Base-by-base conservation (phyloP, 441 rosid species). In the Syzygium syzygioides region DNA sequence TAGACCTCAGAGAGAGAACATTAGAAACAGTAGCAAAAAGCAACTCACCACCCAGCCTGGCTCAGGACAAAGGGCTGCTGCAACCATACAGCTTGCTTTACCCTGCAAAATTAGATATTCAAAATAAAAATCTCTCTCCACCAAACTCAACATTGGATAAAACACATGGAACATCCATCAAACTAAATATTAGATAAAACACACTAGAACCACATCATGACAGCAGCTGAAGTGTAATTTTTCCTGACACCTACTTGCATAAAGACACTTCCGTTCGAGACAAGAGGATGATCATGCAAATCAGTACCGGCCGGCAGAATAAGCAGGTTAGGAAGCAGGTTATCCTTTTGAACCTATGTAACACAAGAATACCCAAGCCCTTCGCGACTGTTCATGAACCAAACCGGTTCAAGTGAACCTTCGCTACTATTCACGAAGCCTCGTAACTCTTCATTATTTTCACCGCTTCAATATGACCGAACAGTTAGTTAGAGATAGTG, bases 51-150 rank as follows among this genome's bases (percentile, higher is more conserved):
- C 93, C 99, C 98, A 96, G 87, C 95, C 97, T 41, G 97, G 94
- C 90, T 94, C 89, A 54, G 99, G 99, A 93, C 71, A 92, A 85
- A 97, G 97, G 86, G 94, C 95, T 28, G 95, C 94, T 85, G 98
- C 99, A 87, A 94, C 99, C 99, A 97, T 95, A 86, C 98, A 94
- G 91, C 99, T 96, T 92, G 96, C 99, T 92, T 95, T 97, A 62
- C 99, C 99, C 99, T 97, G 88, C 79, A 85, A 89, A 88, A 87
- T 34, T 26, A 55, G 13, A 53, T 28, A 30, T 62, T 89, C 50
- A 71, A 55, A 64, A 68, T 64, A 60, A 8, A 54, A 80, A 55
- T 32, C 85, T 55, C 15, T 50, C 55, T 85, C 19, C 56, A 88
- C 80, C 79, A 14, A 26, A 34, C 26, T 45, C 37, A 62, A 90